Evolutionary conservation across 164 flowering plant genomes (phyloP).

Genomic region (Vitis labrusca): DNA sequence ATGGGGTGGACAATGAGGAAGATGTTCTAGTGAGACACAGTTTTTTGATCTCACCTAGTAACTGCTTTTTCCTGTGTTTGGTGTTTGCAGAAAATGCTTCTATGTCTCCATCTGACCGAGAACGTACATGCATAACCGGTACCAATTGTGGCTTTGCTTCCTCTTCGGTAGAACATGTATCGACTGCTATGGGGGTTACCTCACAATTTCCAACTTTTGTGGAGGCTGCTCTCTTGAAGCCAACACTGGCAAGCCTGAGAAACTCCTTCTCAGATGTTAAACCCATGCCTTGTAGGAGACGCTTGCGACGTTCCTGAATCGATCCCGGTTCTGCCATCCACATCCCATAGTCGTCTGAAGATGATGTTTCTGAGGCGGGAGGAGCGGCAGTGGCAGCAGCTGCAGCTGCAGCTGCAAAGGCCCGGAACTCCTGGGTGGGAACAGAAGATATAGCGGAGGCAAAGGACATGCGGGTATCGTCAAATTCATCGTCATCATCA

Average conservation of each 20-base stretch:
- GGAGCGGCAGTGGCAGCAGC: constrained; percentile 16
- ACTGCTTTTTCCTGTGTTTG: constrained; percentile 39
- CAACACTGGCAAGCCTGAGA: constrained; percentile 25
- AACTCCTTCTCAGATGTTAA: constrained; percentile 40
- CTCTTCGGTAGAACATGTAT: neutral
- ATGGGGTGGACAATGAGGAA: constrained; percentile 33
- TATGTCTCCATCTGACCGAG: constrained; percentile 67
- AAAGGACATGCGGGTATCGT: constrained; percentile 72
- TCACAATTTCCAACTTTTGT: constrained; percentile 7
- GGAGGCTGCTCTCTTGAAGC: constrained; percentile 21
- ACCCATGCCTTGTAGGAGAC: constrained; percentile 82
- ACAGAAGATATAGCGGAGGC: constrained; percentile 48
- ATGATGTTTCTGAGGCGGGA: constrained; percentile 9
- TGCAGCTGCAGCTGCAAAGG: neutral
- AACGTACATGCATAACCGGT: constrained; percentile 38
- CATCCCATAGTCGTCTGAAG: constrained; percentile 44
- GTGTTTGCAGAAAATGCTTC: constrained; percentile 20
- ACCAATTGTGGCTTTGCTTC: constrained; percentile 17
- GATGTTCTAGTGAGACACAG: constrained; percentile 50
- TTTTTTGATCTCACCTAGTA: constrained; percentile 50
- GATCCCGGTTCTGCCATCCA: constrained; percentile 86
- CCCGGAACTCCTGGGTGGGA: constrained; percentile 8
- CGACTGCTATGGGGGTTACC: constrained; percentile 5
- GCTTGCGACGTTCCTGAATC: constrained; percentile 64
- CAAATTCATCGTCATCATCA: constrained; percentile 61